Evolutionary conservation across 2,329 filamentous ascomycete genomes (phyloP), one percentile per base, ranked within the genome.

Genomic region (Metarhizium guizhouense): DNA sequence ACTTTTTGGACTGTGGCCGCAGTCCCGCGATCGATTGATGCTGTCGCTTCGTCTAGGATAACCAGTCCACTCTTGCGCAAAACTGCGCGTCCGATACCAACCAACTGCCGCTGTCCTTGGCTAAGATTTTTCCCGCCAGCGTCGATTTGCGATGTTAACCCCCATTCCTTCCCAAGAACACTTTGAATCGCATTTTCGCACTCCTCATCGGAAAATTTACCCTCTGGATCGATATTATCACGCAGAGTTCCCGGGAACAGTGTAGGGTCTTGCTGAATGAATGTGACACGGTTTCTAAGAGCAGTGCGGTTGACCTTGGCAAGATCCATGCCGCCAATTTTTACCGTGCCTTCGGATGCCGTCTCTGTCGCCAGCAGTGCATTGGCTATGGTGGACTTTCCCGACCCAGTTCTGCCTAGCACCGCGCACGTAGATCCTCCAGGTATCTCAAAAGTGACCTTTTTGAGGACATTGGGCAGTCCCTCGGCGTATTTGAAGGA

Each of bases 331-430:
- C 64, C 69, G 48, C 83, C 83, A 54, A 85, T 79, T 20, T 67
- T 74, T 48, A 85, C 76, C n/a, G 64, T 66, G 1, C 83, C 82
- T 1, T 68, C 65, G 2, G 67, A 67, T 0, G 82, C 79, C 1
- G 76, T 73, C 47, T 84, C 73, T 0, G 81, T 83, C 3, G 77
- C 79, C 0, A 84, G 74, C 1, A 86, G 72, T 2, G 79, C 79
- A 34, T 85, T 76, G 2, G 82, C 82, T 2, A 85, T 73, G 0
- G 91, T 96, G 32, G 87, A 92, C 71, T 96, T 96, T 16, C 91
- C 91, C 0, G 88, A 94, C 0, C 89, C 86, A 0, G 92, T 96
- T 40, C 91, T 84, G 1, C 91, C 91, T 1, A 93, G 85, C 6
- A 96, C 82, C 0, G 81, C 80, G 43, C 82, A 82, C 0, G 79